Evolutionary conservation across 495 filamentous ascomycete species (phyloP).

Genomic region (Friedmanniomyces simplex): DNA sequence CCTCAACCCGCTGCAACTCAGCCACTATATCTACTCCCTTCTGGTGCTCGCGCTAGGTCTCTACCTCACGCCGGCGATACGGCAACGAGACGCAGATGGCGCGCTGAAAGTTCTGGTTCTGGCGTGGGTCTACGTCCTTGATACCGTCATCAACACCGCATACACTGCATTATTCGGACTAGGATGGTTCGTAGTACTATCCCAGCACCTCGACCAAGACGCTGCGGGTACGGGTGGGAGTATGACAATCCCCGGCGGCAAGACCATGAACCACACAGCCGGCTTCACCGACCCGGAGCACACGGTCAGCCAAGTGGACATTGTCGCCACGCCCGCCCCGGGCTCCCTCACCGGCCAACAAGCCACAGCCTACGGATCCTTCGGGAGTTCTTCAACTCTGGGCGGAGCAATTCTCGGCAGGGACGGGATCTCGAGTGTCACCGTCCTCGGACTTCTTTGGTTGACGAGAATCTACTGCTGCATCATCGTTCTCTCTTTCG

Average conservation of each 20-base stretch:
- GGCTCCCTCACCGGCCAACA: conserved; percentile 38
- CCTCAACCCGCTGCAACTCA: conserved; percentile 32
- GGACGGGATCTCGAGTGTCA: conserved; percentile 64
- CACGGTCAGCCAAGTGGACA: conserved; percentile 46
- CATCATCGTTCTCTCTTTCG: conserved; percentile 69
- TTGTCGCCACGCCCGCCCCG: conserved; percentile 35
- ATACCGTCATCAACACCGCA: conserved; percentile 62
- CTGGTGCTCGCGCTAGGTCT: conserved; percentile 49
- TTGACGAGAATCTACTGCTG: conserved; percentile 64
- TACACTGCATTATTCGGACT: conserved; percentile 72
- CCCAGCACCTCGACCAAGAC: conserved; percentile 34
- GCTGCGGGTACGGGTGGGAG: conserved; percentile 27
- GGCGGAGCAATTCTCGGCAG: conserved; percentile 48
- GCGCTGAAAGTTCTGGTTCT: conserved; percentile 29
- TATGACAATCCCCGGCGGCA: neutral
- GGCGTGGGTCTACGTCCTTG: conserved; percentile 57
- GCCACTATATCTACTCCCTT: conserved; percentile 71
- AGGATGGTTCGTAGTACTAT: conserved; percentile 69
- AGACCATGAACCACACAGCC: conserved; percentile 52
- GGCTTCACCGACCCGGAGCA: conserved; percentile 58
- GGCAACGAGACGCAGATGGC: neutral
- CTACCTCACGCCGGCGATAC: conserved; percentile 53
- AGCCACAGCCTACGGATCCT: conserved; percentile 38
- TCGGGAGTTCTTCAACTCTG: conserved; percentile 24
- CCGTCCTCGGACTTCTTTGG: conserved; percentile 62